These are phyloP conservation scores for Geopyxis carbonaria DNA, from an alignment of 495 filamentous ascomycete species.

Conservation along the genomic window DNA sequence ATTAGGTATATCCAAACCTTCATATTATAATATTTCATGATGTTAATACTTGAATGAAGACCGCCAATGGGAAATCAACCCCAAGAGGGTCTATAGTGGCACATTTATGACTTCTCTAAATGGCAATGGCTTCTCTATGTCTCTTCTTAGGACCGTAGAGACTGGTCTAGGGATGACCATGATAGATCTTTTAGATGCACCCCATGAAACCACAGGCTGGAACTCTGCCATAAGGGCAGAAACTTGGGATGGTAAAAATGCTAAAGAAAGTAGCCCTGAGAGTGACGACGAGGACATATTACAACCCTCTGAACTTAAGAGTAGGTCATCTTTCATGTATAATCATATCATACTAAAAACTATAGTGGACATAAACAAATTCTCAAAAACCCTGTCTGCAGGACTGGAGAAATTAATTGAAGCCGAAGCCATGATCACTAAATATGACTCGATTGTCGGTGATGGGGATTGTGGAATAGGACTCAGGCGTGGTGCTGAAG, in stretches of 20 bases:
- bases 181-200: constrained; percentile 73
- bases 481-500: constrained; percentile 79
- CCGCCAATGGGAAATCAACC: constrained; percentile 19
- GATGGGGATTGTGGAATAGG: constrained; percentile 93
- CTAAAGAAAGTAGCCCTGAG: too few relatives aligned
- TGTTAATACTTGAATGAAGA: constrained; percentile 24
- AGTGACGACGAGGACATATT: constrained; percentile 35
- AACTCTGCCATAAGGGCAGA: constrained; percentile 42
- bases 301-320: constrained; percentile 51
- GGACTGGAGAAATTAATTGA: constrained; percentile 55
- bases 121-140: constrained; percentile 80
- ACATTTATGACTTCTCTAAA: constrained; percentile 74
- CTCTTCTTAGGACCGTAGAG: constrained; percentile 62
- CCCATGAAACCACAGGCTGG: constrained; percentile 77
- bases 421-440: constrained; percentile 70
- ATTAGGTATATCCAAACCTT: constrained; percentile 31
- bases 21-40: not conserved
- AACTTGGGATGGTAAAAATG: too few relatives aligned
- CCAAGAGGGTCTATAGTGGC: constrained; percentile 32
- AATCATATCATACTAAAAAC: too few relatives aligned
- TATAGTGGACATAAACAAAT: constrained; percentile 40
- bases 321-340: constrained; percentile 26
- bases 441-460: constrained; percentile 79
- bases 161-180: constrained; percentile 67
- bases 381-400: constrained; percentile 44